Evolutionary conservation across 2,329 filamentous ascomycete genomes (phyloP), one percentile per base, ranked within the genome.

Genomic region (Aaosphaeria pasadenensis): DNA sequence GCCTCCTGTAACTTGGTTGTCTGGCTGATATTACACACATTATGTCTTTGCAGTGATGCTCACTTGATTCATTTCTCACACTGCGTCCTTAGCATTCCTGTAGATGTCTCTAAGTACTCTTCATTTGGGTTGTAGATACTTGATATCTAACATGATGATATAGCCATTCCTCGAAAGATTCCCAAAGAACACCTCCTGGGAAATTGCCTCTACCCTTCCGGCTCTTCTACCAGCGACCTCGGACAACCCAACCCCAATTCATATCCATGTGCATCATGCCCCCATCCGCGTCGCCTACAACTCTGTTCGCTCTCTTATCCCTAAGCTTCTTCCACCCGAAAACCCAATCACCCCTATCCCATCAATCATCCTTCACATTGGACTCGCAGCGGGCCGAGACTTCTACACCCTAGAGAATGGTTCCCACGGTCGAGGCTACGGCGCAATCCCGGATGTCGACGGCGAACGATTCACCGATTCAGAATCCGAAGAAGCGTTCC

Each of bases 341-440:
- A 60, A 54, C 31, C 49, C 51, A n/a, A 42, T 55, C 24, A 44
- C 49, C 13, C 62, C 62, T 1, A 9, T 41, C 1, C 58, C 66
- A 38, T 62, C 67, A 41, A 62, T 71, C 7, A 51, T 70, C 46
- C 54, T 72, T 4, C 69, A 72, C 49, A 69, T 72, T 31, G 69
- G 69, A 1, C 63, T 72, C 17, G 69, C 69, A 6, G 66, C 69
- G 24, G 58, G 61, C 36, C 60, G 67, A 2, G 50, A 52, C 5
- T 70, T 61, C 55, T 72, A 60, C 51, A 63, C 67, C n/a, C 52
- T 71, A 17, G 69, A 71, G 42, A 47, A 62, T 38, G 59, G 62
- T 13, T 54, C 66, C 3, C 58, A 63, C 9, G 50, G 58, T 1
- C 49, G 55, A 4, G 66, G 63, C 35, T 71, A 67, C 54, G 59